phyloP scores from a whole-genome alignment of 2,329 filamentous ascomycete genomes.

The Apiospora sp. region DNA sequence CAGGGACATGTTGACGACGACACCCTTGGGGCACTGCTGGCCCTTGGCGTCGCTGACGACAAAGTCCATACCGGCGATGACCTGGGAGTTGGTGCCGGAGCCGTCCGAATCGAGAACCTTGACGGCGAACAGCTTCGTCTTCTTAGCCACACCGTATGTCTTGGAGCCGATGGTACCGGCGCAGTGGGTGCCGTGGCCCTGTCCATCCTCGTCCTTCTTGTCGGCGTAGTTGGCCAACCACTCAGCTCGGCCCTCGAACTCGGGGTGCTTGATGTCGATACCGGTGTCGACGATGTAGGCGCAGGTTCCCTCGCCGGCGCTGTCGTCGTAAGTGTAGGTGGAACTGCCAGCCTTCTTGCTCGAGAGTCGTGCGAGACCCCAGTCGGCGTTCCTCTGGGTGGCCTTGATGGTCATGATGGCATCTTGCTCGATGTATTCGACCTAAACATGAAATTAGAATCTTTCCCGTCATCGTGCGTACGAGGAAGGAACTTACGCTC shows the following conservation, averaged over 20 bases:
- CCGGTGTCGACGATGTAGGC: constrained; percentile 65
- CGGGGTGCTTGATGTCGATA: constrained; percentile 53
- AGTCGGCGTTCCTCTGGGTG: constrained; percentile 48
- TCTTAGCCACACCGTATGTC: constrained; percentile 56
- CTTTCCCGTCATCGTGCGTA: not conserved
- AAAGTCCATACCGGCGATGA: constrained; percentile 55
- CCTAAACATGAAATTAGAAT: constrained; percentile 33
- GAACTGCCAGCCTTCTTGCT: constrained; percentile 44
- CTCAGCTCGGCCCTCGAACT: constrained; percentile 53
- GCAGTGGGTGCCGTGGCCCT: constrained; percentile 57
- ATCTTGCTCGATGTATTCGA: constrained; percentile 46
- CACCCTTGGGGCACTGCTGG: constrained; percentile 49
- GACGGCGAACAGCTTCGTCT: constrained; percentile 50
- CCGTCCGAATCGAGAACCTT: constrained; percentile 53
- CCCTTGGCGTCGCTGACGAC: constrained; percentile 46
- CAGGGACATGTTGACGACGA: constrained; percentile 65
- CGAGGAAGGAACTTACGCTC: constrained; percentile 44
- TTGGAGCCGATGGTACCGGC: constrained; percentile 54
- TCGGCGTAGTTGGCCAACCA: constrained; percentile 43
- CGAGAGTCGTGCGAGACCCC: constrained; percentile 57
- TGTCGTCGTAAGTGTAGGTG: constrained; percentile 52
- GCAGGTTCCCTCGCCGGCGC: constrained; percentile 51
- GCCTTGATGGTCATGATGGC: constrained; percentile 42
- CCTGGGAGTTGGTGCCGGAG: constrained; percentile 49
- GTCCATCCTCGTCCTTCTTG: constrained; percentile 44